A percentile compares a stretch with the other conserved stretches of the same genome.
phyloP scores from a whole-genome alignment of 2,329 filamentous ascomycete genomes.

The Colletotrichum sp. region DNA sequence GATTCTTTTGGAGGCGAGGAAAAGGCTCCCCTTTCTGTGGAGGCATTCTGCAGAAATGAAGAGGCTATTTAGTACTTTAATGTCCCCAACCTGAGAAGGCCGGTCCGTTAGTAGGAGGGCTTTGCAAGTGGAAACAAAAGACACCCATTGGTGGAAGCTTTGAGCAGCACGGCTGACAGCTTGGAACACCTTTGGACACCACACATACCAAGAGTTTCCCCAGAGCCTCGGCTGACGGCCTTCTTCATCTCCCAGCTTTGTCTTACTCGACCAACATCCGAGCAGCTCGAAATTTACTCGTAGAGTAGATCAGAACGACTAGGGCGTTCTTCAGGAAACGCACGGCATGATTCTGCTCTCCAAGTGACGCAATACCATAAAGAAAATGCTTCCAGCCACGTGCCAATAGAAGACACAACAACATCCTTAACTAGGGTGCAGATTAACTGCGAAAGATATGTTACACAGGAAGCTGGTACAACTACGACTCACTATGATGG shows the following conservation, averaged over 20 bases:
- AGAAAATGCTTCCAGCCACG: background rate
- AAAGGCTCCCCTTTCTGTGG: background rate
- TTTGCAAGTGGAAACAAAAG: background rate
- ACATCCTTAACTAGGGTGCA: background rate
- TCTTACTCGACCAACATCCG: background rate
- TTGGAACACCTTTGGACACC: background rate
- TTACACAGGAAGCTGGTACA: background rate
- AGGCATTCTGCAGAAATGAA: background rate
- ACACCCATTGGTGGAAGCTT: background rate
- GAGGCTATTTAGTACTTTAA: fast-evolving
- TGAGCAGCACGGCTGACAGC: background rate
- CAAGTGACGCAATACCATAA: background rate
- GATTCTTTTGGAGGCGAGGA: background rate
- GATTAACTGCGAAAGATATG: background rate
- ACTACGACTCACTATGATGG: background rate
- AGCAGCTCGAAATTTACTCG: background rate
- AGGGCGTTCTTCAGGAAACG: background rate
- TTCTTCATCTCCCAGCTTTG: background rate
- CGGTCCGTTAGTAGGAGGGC: background rate
- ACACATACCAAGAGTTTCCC: background rate
- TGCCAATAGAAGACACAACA: background rate
- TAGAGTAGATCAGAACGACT: background rate
- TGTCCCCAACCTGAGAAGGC: background rate
- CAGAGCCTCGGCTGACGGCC: background rate
- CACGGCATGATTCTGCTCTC: background rate